Evolutionary conservation across 192 early-diverging fungal genomes (phyloP).

Genomic region (Bifiguratus adelaidae): DNA sequence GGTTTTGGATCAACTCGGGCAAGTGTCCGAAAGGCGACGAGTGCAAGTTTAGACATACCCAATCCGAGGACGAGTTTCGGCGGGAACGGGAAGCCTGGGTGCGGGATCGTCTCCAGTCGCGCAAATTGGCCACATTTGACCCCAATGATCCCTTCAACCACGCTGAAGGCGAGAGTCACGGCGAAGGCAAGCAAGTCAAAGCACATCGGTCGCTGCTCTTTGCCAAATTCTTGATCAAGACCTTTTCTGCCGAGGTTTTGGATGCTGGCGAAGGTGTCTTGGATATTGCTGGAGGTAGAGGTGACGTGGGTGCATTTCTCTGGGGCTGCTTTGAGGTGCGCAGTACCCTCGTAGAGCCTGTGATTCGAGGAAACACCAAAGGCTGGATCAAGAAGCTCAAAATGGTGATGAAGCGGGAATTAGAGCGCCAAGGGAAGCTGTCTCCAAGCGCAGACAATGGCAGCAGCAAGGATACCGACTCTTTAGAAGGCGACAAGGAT

Average conservation of each 20-base stretch:
- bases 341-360: constrained; percentile 38
- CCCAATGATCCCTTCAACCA: no score
- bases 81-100: neutral
- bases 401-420: no score
- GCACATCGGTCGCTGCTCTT: constrained; percentile 33
- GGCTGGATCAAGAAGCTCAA: no score
- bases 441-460: no score
- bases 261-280: constrained; percentile 25
- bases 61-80: neutral
- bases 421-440: no score
- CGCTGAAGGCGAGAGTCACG: no score
- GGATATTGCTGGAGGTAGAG: constrained; percentile 48
- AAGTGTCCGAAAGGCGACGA: neutral
- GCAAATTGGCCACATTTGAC: no score
- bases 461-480: no score
- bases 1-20: neutral
- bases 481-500: no score
- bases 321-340: constrained; percentile 25
- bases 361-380: constrained; percentile 20
- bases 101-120: no score
- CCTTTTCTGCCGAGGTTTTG: constrained; percentile 18
- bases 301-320: constrained; percentile 31
- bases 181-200: no score
- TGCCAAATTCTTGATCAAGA: constrained; percentile 37
- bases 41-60: neutral